Evolutionary conservation across 768 basidiomycete genomes (phyloP).

Genomic region (Leccinum variicolor): DNA sequence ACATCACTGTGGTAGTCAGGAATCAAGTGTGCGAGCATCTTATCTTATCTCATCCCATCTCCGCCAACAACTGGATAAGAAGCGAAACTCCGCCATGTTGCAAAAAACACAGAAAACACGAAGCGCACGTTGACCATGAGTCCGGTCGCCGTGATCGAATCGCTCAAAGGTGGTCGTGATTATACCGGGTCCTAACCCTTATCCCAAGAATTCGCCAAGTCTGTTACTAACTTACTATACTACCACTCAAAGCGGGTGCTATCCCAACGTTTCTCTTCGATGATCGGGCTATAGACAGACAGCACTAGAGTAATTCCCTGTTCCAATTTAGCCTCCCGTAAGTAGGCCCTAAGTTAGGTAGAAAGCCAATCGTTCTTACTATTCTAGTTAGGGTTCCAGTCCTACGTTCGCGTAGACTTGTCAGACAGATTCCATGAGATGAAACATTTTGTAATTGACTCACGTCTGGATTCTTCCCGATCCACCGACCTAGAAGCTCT

Average conservation of each 20-base stretch:
- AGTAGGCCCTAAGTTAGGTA: background rate
- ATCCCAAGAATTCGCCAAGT: constrained; percentile 53
- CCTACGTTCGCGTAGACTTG: background rate
- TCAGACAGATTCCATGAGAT: background rate
- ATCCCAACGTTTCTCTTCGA: background rate
- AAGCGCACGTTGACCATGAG: constrained; percentile 90
- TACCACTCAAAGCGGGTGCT: constrained; percentile 43
- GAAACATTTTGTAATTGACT: background rate
- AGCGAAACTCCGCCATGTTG: constrained; percentile 88
- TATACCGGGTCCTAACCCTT: constrained; percentile 67
- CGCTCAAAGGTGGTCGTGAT: constrained; percentile 89
- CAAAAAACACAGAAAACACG: constrained; percentile 65
- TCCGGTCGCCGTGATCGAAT: constrained; percentile 85
- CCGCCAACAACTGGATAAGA: constrained; percentile 48
- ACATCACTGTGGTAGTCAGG: constrained; percentile 6
- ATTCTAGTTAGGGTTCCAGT: background rate
- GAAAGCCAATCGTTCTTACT: background rate
- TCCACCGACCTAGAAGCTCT: constrained; percentile 53
- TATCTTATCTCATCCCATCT: constrained; percentile 16
- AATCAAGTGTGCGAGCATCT: background rate
- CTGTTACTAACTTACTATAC: constrained; percentile 43
- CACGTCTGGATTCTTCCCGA: constrained; percentile 53
- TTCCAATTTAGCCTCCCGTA: constrained; percentile 43
- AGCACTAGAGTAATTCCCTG: constrained; percentile 34
- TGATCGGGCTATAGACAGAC: constrained; percentile 1